Conservation (phyloP, 1,284 basidiomycete species). For the Rhodofomes roseus region DNA sequence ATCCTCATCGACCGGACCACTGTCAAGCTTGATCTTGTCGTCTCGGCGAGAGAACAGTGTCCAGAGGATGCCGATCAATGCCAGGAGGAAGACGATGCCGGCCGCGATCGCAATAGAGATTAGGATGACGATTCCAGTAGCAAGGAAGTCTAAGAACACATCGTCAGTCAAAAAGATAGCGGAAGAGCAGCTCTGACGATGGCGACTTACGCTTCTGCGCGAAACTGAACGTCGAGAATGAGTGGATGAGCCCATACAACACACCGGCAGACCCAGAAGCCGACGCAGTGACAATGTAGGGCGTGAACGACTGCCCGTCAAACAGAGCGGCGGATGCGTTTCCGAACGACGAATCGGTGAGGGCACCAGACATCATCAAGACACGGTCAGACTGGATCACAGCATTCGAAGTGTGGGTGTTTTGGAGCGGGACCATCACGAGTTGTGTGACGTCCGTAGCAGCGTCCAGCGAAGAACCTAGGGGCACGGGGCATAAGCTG, state of each 20-base stretch:
- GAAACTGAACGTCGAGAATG: constrained; percentile 75
- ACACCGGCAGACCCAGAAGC: constrained; percentile 68
- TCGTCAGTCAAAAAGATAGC: constrained; percentile 5
- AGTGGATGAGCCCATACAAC: constrained; percentile 80
- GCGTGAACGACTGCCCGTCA: constrained; percentile 82
- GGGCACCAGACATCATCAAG: constrained; percentile 83
- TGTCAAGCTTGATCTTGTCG: constrained; percentile 60
- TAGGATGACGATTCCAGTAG: constrained; percentile 90
- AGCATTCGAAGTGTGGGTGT: constrained; percentile 64
- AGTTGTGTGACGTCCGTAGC: constrained; percentile 76
- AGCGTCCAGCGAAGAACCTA: constrained; percentile 52
- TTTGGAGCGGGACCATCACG: constrained; percentile 84
- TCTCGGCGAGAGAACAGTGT: constrained; percentile 81
- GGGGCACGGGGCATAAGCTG: neutral
- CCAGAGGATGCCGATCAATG: constrained; percentile 86
- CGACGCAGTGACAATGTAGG: constrained; percentile 77
- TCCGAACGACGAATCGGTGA: constrained; percentile 71
- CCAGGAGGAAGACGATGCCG: constrained; percentile 90
- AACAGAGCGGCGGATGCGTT: constrained; percentile 84
- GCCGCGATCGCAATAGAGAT: constrained; percentile 97
- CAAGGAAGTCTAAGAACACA: constrained; percentile 67
- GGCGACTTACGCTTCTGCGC: constrained; percentile 57
- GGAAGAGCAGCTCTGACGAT: neutral
- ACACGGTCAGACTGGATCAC: constrained; percentile 85
- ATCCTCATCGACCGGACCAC: constrained; percentile 62